phyloP scores from a whole-genome alignment of 495 filamentous ascomycete species.

The Penicillium longicatenatum region DNA sequence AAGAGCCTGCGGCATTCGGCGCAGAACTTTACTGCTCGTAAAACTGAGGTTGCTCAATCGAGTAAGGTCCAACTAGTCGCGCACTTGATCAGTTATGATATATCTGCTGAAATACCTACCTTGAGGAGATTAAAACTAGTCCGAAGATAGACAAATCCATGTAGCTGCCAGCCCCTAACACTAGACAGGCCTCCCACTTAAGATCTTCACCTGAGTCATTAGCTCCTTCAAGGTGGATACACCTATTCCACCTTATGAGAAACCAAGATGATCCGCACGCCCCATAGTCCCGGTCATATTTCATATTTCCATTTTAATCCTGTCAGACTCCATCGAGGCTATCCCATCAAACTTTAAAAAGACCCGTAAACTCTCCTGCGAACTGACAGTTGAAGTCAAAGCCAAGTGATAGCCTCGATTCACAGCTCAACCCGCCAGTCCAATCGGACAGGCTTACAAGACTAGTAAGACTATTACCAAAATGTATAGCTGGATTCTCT shows the following conservation, averaged over 20 bases:
- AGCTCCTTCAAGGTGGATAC: neutral
- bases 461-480: neutral
- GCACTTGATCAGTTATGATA: too few species aligned
- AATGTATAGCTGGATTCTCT: too few species aligned
- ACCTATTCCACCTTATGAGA: neutral
- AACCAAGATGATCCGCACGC: neutral
- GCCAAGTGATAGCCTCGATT: conserved; percentile 10
- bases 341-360: conserved; percentile 14
- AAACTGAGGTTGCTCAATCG: too few species aligned
- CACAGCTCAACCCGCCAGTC: neutral
- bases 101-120: too few species aligned
- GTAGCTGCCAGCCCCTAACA: neutral
- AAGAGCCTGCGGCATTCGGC: too few species aligned
- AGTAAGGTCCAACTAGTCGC: neutral
- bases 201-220: neutral
- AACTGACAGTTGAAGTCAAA: conserved; percentile 13
- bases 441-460: neutral
- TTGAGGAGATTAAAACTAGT: neutral
- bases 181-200: neutral
- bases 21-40: too few species aligned
- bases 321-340: neutral
- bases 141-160: neutral
- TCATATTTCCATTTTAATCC: neutral
- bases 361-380: conserved; percentile 9
- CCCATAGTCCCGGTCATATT: neutral